Base-by-base conservation (phyloP, 2,329 filamentous ascomycete species). In the Corinectria fuckeliana region DNA sequence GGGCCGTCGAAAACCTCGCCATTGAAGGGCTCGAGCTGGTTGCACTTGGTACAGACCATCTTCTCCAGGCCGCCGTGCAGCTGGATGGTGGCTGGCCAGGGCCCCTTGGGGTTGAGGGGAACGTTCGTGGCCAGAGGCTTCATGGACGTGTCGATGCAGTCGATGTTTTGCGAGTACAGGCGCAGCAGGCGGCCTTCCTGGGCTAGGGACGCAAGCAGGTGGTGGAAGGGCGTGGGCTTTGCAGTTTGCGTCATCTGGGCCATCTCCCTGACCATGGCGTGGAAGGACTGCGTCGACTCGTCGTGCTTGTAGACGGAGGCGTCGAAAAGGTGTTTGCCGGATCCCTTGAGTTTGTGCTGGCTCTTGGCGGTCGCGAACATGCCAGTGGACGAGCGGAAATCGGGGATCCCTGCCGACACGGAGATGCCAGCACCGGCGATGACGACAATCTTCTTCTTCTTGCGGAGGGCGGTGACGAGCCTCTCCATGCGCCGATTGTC, bases 351-450 rank as follows among this genome's bases (percentile, higher is more conserved):
- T 68, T 95, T 96, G 77, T 97, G 92, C 72, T 97, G 90, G 62
- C 87, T 90, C 65, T 91, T 90, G 23, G 97, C 82, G 16, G 90
- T 91, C 59, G 88, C 91, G 78, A 99, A 99, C 3, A 99, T 85
- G 50, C 95, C 95, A 59, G 88, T 90, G 10, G 91, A 89, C 5
- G 95, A 99, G 66, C 95, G 92, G 72, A 99, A 99, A 76, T 99
- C 95, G 69, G 95, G 95, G 70, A 99, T 96, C 63, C 95, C 95
- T 68, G 95, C 94, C 53, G 94, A 94, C 50, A 97, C 95, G 36
- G 95, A 98, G 70, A 99, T 99, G 62, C 95, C 95, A 64, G 95
- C 95, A 58, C 95, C 95, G 45, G 94, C 95, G 74, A 99, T 91
- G 50, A 98, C 92, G 30, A 99, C 92, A 73, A 99, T 96, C 80